Base-by-base conservation (phyloP, 2,329 filamentous ascomycete genomes). In the Domatiomyces globalis region DNA sequence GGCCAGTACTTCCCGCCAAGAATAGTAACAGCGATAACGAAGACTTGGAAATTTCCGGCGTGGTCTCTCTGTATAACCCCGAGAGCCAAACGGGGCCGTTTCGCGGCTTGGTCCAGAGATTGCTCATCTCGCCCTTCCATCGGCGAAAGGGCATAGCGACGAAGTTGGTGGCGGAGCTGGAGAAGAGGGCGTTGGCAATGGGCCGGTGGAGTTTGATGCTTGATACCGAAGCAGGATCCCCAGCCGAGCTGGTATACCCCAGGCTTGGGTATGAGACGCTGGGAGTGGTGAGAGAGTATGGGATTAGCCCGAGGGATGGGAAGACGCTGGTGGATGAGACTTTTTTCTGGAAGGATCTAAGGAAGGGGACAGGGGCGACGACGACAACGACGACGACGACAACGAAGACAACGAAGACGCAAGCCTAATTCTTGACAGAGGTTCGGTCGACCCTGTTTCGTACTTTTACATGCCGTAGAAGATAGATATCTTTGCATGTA, bases 221-320 rank as follows among this genome's bases (percentile, higher is more conserved):
- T 3, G 76, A 78, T 53, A 74, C 76, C 1, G 74, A 74, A 55
- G 70, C 71, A 3, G 74, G 71, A 2, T 75, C 71, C 57, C 63
- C 67, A 7, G 79, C 76, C 2, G 78, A 80, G 61, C 54, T 63
- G 7, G 67, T 79, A 5, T 83, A 76, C 63, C 71, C 67, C 27
- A 73, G 69, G 51, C 66, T 82, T n/a, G 78, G 77, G 4, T 84
- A 79, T 59, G 66, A 65, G 7, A 71, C 75, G 61, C 63, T 76
- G 15, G 79, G 79, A 22, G 72, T 69, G 48, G 71, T 83, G 29
- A 77, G 77, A 15, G 70, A 69, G 45, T 79, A 75, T 65, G 72
- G 69, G 48, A 65, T 74, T 51, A 74, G 69, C 57, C 75, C 74
- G 50, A 72, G 70, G 56, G 73, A 74, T 54, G 73, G 72, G 49